Evolutionary conservation across 2,329 filamentous ascomycete genomes (phyloP).

Genomic region (Pseudogymnoascus sp.): DNA sequence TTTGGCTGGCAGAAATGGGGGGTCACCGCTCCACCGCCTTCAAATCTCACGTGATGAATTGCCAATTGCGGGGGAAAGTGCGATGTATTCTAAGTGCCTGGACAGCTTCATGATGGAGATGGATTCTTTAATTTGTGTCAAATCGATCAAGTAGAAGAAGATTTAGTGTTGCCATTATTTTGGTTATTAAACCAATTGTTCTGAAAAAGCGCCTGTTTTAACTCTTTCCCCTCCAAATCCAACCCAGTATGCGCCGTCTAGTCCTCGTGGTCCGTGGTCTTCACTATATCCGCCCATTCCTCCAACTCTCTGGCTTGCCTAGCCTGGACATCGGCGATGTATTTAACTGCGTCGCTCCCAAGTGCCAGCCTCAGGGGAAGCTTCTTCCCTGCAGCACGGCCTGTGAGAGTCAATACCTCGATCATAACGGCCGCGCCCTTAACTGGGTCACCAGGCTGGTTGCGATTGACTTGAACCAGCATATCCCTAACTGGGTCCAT

Average conservation of each 20-base stretch:
- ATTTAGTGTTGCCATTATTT: background rate
- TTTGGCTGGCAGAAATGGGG: conserved; percentile 3
- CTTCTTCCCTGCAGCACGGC: conserved; percentile 27
- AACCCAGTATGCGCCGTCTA: background rate
- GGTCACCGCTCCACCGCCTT: conserved; percentile 4
- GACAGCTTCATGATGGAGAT: background rate
- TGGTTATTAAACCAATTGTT: background rate
- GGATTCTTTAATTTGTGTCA: background rate
- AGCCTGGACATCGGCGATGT: conserved; percentile 23
- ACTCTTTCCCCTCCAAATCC: background rate
- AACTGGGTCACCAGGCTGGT: conserved; percentile 33
- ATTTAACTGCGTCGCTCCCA: conserved; percentile 27
- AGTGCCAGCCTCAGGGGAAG: conserved; percentile 26
- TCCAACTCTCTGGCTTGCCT: conserved; percentile 14
- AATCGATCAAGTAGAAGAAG: background rate
- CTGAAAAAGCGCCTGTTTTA: background rate
- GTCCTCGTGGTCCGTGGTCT: conserved; percentile 16
- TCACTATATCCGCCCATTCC: conserved; percentile 16
- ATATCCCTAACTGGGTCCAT: conserved; percentile 11
- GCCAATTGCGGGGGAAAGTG: background rate
- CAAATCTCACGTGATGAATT: background rate
- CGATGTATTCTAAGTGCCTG: background rate
- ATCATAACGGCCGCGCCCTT: conserved; percentile 31
- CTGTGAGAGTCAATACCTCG: conserved; percentile 28
- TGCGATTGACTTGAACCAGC: conserved; percentile 24